Base-by-base conservation (phyloP, 495 filamentous ascomycete species). In the Penicillium ochrochloron region DNA sequence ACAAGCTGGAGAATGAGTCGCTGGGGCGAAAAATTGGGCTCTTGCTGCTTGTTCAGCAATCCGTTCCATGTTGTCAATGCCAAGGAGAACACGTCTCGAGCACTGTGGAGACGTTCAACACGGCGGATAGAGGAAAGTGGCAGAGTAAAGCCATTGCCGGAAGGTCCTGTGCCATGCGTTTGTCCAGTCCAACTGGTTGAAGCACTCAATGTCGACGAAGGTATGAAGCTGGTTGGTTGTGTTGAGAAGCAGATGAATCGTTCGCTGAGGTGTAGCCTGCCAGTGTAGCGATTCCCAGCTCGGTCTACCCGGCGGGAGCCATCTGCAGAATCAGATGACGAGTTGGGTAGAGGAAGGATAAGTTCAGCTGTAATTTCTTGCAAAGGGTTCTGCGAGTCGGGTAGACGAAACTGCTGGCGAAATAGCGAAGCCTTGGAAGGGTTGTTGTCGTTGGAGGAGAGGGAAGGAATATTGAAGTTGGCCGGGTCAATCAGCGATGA, bases 61-160 rank as follows among this genome's bases (percentile, higher is more conserved):
- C 93, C 94, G 72, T 97, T 97, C 94, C 94, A 98, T 6, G 95
- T 97, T 1, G 94, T 98, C 70, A 99, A 90, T 6, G 92, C 89
- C 41, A 99, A 85, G 9, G 96, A 90, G 75, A 97, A 98, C 77
- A 97, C 88, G 69, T 93, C 90, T 68, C 87, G 94, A 63, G 93
- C 90, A 64, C 91, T 97, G 66, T 96, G 92, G 14, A 98, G 82
- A 59, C 95, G 86, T 79, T 99, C 95, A 12, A 99, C 95, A 5
- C 94, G 83, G 52, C 95, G 85, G 64, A 99, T 91, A 35, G 92
- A 90, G 73, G 91, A 97, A 12, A 99, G 84, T 4, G 95, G 96
- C n/a, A 98, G 85, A 12, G 90, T 97, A 70, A 99, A 99, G 41
- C 95, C 95, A 83, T 97, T 96, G 12, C 94, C 94, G 46, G 92